Base-by-base conservation (phyloP, 2,329 filamentous ascomycete genomes). In the Fusarium brevicatenulatum region DNA sequence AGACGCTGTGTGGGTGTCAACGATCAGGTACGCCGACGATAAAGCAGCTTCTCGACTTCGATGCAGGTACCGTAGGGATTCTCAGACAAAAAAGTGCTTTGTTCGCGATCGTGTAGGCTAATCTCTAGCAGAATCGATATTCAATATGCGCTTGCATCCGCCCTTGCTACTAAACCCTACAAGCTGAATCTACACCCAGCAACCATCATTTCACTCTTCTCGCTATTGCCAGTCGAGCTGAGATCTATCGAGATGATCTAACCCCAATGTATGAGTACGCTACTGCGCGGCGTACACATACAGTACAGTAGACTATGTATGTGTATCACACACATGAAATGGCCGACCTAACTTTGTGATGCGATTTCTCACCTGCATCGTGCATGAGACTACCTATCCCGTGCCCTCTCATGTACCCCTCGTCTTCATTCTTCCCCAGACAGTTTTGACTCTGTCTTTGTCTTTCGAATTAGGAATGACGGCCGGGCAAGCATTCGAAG, bases 291-390 rank as follows among this genome's bases (percentile, higher is more conserved):
- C 70, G 70, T 54, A 44, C 43, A 44, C 43, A 46, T 46, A 47
- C 25, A 30, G 25, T 19, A 19, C 36, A 37, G 36, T 37, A 37
- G 36, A 37, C n/a, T 40, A 47, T 67, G 47, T 39, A 47, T 67
- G 47, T 39, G 52, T 46, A 70, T 70, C 66, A 73, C 71, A 30
- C 70, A 71, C 68, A 70, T 70, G 57, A 68, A 50, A 52, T 61
- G 30, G 43, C 10, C n/a, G 40, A 44, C 56, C 57, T 47, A 54
- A 44, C 55, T 62, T 68, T 61, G 60, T 66, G 66, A 70, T 61
- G 55, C 53, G 55, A 53, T 62, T 56, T 39, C 70, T 70, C 58
- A 73, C 71, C 66, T 73, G 70, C 66, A 72, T 73, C 53, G 40
- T 71, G 68, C 68, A 71, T 71, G 53, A 68, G 42, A 65, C 50